Percentiles rank a stretch among this genome's conserved stretches.
Conservation (phyloP, 208 protist genomes). For the Leishmania arabica region DNA sequence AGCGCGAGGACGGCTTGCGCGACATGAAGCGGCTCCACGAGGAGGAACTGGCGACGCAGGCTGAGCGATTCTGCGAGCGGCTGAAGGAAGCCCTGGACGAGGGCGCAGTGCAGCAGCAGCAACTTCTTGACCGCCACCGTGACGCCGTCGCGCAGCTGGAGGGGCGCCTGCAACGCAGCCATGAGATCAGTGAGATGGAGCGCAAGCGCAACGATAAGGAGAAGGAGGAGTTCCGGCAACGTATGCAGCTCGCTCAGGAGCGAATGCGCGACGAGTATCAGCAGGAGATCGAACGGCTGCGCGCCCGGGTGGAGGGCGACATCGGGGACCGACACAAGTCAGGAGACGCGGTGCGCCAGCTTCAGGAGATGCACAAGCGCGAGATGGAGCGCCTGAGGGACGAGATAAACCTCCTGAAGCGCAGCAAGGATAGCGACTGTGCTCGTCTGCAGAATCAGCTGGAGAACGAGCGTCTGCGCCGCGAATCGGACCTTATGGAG, state of each 20-base stretch:
- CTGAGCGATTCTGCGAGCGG: constrained; percentile 27
- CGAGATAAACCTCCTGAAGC: constrained; percentile 45
- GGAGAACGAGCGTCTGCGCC: constrained; percentile 45
- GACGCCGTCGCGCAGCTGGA: constrained; percentile 45
- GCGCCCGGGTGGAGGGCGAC: constrained; percentile 36
- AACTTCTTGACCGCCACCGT: constrained; percentile 38
- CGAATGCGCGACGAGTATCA: constrained; percentile 38
- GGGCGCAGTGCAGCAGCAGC: constrained; percentile 36
- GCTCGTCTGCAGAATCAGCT: constrained; percentile 44
- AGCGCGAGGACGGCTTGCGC: constrained; percentile 25
- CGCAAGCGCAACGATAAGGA: constrained; percentile 45
- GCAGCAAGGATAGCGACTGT: constrained; percentile 42
- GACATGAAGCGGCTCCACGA: constrained; percentile 32
- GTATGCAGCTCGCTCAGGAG: constrained; percentile 34
- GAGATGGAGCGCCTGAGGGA: constrained; percentile 42
- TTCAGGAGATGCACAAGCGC: constrained; percentile 50
- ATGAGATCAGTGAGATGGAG: constrained; percentile 53
- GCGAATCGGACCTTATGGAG: constrained; percentile 55
- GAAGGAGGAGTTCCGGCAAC: constrained; percentile 42
- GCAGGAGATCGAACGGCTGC: constrained; percentile 49
- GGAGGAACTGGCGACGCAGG: constrained; percentile 39
- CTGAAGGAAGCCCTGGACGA: constrained; percentile 39
- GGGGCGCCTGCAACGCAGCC: constrained; percentile 50
- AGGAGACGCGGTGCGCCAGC: constrained; percentile 38
- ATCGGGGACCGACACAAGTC: constrained; percentile 41